Evolutionary conservation across 2,329 filamentous ascomycete species (phyloP), one percentile per base, ranked within the genome.

Genomic region (Botrytis tulipae): DNA sequence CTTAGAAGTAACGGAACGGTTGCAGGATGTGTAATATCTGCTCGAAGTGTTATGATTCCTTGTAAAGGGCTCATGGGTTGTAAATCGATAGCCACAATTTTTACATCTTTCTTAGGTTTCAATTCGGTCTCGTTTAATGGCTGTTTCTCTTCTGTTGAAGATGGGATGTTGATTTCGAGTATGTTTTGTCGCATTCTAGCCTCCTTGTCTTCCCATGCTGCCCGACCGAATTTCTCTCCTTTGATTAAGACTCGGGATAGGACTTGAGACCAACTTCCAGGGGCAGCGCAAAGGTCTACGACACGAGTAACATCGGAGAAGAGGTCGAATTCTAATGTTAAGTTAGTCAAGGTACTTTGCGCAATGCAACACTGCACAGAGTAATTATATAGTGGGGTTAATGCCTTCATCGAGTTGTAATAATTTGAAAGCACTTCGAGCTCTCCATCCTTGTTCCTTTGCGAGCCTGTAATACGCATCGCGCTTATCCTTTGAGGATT

Each of bases 401-500:
- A 54, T 77, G 90, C 89, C 89, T 85, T 91, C 94, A 82, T 99
- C 95, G 37, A 99, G 90, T 83, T 99, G 96, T 20, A 99, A 90
- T 37, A 99, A 89, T 84, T 99, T 99, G 86, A 98, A 99, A 14
- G 96, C 96, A 77, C 94, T 97, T 73, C 96, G 89, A 42, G 96
- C 96, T 51, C 96, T 93, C 95, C 96, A 99, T 76, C 97, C 97
- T 86, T 99, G 96, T 83, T 99, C 96, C 84, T 99, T 99, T 29
- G 96, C 96, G 14, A 99, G 92, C 71, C 96, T 90, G 81, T 99
- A 99, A 84, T 99, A 99, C 63, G 95, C 95, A 82, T 99, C 96
- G 71, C 96, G 93, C 84, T 99, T 99, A 82, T 99, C 96, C 83
- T 99, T 99, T 66, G 95, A 98, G 1, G 96, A 97, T 82, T 98